These are phyloP conservation scores for Entrophospora sp. DNA, from an alignment of 192 early-diverging fungal species.

Conservation along the genomic window DNA sequence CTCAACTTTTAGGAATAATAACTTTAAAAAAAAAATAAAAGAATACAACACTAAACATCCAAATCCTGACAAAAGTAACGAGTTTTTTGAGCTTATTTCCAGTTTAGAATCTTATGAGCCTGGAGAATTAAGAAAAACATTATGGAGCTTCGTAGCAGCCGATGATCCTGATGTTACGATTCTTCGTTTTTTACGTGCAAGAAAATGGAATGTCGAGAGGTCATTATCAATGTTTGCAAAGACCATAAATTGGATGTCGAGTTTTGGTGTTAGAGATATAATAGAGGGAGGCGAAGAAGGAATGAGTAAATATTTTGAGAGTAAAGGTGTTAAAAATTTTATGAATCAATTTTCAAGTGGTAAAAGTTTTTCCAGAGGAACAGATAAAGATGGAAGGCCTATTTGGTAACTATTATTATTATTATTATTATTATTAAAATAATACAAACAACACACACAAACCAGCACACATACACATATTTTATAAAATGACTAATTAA, in stretches of 20 bases:
- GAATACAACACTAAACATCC: background rate
- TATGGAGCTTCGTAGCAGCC: conserved; percentile 43
- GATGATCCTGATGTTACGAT: conserved; percentile 68
- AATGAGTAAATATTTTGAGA: conserved; percentile 2
- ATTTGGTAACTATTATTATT: too few species aligned
- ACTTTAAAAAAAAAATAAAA: background rate
- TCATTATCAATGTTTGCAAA: conserved; percentile 64
- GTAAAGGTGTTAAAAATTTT: conserved; percentile 15
- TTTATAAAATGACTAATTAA: too few species aligned
- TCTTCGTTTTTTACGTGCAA: conserved; percentile 75
- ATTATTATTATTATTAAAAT: too few species aligned
- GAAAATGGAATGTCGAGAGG: conserved; percentile 79
- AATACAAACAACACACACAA: too few species aligned
- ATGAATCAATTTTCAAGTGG: conserved; percentile 35
- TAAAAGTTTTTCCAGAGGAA: conserved; percentile 42
- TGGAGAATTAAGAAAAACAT: conserved; percentile 36
- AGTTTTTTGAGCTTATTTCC: background rate
- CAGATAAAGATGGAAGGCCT: conserved; percentile 39
- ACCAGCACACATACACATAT: too few species aligned
- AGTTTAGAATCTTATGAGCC: conserved; percentile 1
- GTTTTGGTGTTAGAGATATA: conserved; percentile 45
- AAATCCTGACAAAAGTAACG: conserved; percentile 15
- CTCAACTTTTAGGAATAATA: background rate
- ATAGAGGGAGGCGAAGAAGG: conserved; percentile 10
- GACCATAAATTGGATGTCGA: conserved; percentile 66